A percentile compares a stretch with the other conserved stretches of the same genome.
Conservation (phyloP, 441 rosid genomes). For the Capsella rubella region DNA sequence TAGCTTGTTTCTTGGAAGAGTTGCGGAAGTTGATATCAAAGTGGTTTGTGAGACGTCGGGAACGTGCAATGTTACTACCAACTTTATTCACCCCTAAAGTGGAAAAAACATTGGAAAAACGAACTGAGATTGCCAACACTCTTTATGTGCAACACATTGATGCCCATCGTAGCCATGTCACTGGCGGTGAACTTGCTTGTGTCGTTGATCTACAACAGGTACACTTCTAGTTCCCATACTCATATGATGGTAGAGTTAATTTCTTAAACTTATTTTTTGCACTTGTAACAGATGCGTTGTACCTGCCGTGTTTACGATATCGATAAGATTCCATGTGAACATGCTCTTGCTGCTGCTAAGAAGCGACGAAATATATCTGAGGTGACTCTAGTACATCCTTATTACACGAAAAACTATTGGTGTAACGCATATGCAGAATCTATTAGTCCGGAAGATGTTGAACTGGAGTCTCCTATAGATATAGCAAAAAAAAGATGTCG, state of each 20-base stretch:
- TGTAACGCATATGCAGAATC: neutral
- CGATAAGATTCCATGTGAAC: neutral
- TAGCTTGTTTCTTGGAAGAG: neutral
- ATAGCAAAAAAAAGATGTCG: too few relatives aligned
- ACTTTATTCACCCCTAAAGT: constrained; percentile 14
- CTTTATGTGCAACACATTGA: constrained; percentile 23
- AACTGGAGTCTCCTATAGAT: too few relatives aligned
- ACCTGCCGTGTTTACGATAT: neutral
- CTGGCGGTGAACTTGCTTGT: constrained; percentile 13
- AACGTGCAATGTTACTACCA: neutral
- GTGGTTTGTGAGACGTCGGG: neutral
- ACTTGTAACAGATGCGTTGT: neutral
- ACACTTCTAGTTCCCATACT: neutral
- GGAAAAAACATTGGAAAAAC: neutral
- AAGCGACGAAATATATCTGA: neutral
- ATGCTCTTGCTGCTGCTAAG: neutral
- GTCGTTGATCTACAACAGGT: constrained; percentile 9
- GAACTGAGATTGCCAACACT: neutral
- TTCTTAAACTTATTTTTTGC: neutral
- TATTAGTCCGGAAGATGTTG: neutral
- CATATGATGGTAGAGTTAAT: neutral
- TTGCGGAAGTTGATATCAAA: neutral
- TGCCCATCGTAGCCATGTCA: neutral
- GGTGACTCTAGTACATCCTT: neutral
- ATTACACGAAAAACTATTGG: neutral